Evolutionary conservation across 176 grass and related monocot genomes (phyloP).

Genomic region (Phoenix dactylifera): DNA sequence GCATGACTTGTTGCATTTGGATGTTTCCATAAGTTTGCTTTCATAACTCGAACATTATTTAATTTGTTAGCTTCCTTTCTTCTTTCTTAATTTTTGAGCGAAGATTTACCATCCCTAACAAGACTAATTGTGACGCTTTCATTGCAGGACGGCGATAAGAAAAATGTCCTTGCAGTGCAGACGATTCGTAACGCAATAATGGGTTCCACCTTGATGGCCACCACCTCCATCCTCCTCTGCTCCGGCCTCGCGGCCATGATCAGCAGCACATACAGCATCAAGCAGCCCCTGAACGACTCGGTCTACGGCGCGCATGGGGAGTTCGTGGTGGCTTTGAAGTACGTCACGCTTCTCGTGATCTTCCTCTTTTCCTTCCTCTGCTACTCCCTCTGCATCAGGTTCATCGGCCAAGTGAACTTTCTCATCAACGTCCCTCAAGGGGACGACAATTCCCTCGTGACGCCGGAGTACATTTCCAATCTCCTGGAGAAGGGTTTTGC

Average conservation of each 20-base stretch:
- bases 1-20: no score
- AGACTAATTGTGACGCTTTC: no score
- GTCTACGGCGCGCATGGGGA: conserved; percentile 87
- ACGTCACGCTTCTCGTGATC: conserved; percentile 64
- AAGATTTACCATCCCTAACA: no score
- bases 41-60: no score
- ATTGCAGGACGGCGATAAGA: conserved; percentile 68
- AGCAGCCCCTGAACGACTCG: conserved; percentile 69
- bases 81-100: background rate
- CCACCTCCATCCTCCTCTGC: conserved; percentile 84
- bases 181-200: conserved; percentile 84
- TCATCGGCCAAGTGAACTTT: conserved; percentile 86
- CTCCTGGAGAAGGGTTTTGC: conserved; percentile 53
- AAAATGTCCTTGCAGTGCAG: conserved; percentile 82
- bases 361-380: conserved; percentile 88
- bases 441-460: background rate
- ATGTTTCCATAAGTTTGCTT: no score
- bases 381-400: conserved; percentile 74
- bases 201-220: conserved; percentile 89
- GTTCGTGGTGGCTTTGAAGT: conserved; percentile 94
- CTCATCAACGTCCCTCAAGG: conserved; percentile 55
- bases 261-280: conserved; percentile 88
- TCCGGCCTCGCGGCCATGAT: conserved; percentile 83
- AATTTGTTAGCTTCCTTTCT: background rate
- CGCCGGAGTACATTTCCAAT: conserved; percentile 33